These are phyloP conservation scores for Gentiana dahurica DNA, from an alignment of 257 asterid species.

Conservation along the genomic window DNA sequence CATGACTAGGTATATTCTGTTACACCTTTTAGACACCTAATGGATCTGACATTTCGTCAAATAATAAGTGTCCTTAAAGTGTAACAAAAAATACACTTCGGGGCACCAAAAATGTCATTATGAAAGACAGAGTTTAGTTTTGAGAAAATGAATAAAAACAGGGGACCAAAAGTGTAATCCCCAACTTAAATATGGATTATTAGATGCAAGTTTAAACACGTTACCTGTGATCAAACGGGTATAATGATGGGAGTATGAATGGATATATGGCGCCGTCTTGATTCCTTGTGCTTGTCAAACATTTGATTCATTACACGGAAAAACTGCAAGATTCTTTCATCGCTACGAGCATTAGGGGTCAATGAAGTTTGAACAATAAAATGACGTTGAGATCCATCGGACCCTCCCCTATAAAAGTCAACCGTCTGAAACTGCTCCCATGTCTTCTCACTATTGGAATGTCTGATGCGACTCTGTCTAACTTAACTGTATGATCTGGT, in stretches of 20 bases:
- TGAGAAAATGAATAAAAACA: no score
- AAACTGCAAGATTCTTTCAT: constrained; percentile 96
- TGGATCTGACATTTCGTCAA: no score
- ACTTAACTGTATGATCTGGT: constrained; percentile 96
- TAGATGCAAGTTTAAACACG: no score
- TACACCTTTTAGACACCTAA: no score
- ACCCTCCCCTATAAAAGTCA: constrained; percentile 93
- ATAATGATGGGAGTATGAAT: constrained; percentile 95
- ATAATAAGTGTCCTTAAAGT: no score
- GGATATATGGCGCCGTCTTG: constrained; percentile 87
- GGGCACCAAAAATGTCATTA: no score
- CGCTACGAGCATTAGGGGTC: constrained; percentile 99
- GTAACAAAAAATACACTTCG: no score
- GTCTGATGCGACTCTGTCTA: constrained; percentile 94
- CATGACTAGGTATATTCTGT: no score
- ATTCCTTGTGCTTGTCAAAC: constrained; percentile 99
- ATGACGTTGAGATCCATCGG: constrained; percentile 98
- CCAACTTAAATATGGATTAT: no score
- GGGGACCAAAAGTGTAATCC: no score
- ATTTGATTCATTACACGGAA: constrained; percentile 93
- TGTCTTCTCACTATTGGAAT: constrained; percentile 96
- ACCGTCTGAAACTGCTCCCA: constrained; percentile 97
- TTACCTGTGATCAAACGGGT: constrained; percentile 99
- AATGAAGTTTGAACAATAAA: constrained; percentile 96
- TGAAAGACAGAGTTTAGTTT: no score